These are phyloP conservation scores for Pilobolus umbonatus DNA, from an alignment of 192 early-diverging fungal genomes.

Conservation along the genomic window DNA sequence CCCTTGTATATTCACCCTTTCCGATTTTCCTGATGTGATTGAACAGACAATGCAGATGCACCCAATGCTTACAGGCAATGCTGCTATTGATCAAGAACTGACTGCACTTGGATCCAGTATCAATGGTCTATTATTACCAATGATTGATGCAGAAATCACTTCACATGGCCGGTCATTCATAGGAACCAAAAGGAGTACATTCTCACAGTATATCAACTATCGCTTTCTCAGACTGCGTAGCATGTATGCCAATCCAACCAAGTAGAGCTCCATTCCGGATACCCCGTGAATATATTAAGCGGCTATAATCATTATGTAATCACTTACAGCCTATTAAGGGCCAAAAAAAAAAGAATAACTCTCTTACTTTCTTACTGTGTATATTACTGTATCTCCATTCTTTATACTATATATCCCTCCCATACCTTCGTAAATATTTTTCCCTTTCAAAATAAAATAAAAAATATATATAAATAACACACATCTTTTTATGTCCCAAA, in stretches of 20 bases:
- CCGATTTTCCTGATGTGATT: constrained; percentile 40
- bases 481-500: too few relatives aligned
- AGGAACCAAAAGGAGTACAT: constrained; percentile 46
- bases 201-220: constrained; percentile 35
- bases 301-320: too few relatives aligned
- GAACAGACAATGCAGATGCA: constrained; percentile 24
- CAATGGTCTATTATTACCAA: constrained; percentile 32
- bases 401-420: too few relatives aligned
- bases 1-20: constrained; percentile 49
- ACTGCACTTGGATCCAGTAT: neutral
- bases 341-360: too few relatives aligned
- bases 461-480: too few relatives aligned
- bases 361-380: too few relatives aligned
- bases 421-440: too few relatives aligned
- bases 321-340: too few relatives aligned
- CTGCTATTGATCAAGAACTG: constrained; percentile 8
- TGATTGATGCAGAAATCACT: constrained; percentile 48
- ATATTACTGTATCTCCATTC: too few relatives aligned
- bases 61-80: neutral
- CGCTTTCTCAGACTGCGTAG: constrained; percentile 9
- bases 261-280: neutral
- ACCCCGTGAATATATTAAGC: too few relatives aligned
- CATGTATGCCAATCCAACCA: constrained; percentile 18
- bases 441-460: too few relatives aligned
- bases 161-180: constrained; percentile 42